Base-by-base conservation (phyloP, 441 rosid species). In the Erodium trifolium region DNA sequence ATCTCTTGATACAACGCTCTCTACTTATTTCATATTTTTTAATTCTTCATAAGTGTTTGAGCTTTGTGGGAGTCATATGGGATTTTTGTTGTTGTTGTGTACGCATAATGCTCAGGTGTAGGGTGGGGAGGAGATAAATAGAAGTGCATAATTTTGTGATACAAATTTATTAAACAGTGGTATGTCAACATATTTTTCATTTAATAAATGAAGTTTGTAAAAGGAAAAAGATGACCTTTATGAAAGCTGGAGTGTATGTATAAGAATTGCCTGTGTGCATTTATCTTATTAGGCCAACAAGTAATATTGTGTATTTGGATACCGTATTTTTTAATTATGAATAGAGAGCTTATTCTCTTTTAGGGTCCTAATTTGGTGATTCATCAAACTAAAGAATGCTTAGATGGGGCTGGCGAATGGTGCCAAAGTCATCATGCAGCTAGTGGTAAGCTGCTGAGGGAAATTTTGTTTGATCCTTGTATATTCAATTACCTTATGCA, bases 301-400 rank as follows among this genome's bases (percentile, higher is more conserved):
- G 62, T 53, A 37, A 45, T 2, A 45, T 72, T 71, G n/a, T 51
- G 39, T 11, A 18, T 69, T 12, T 49, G 67, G 49, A 37, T 29
- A 43, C 68, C 63, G 45, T 49, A 18, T 70, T 45, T 71, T 68
- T 16, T 31, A 31, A 17, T 55, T 55, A 5, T 51, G 45, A 41
- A 51, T 39, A 19, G 11, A 7, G 17, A 31, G 45, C 68, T 14
- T 70, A 34, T 72, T 34, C 68, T 65, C n/a, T 82, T 65, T 67
- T 68, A 93, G 96, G 96, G 99, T 73, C 97, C 99, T 72, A 90
- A 89, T 81, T 72, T 91, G 78, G 96, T 91, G 72, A 79, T 93
- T 73, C 87, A 89, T 81, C 99, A 93, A 80, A 78, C 82, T 19
- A 81, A 81, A 74, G 92, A 88, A 65, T 89, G 95, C 68, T 39